Base-by-base conservation (phyloP, 345 rosid genomes). In the Syzygium jambos region DNA sequence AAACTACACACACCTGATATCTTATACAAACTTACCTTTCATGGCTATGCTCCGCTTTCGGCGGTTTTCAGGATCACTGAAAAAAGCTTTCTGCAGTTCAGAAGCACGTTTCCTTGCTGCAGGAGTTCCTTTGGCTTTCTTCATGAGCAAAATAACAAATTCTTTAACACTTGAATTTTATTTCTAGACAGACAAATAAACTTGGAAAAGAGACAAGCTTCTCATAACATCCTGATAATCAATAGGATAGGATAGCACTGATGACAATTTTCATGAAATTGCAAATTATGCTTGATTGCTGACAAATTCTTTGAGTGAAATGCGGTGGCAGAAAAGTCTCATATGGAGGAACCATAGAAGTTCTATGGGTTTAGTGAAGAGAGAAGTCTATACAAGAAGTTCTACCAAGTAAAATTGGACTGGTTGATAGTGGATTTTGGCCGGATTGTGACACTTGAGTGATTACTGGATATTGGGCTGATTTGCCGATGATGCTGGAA, bases 71-170 rank as follows among this genome's bases (percentile, higher is more conserved):
- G 97, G 98, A 78, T 97, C 86, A 54, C 98, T 94, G 87, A 97
- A 97, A 91, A 93, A 97, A 77, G 93, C 93, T 93, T 93, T 96
- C 94, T 95, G 90, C 86, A 90, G 87, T 87, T 96, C 98, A 77
- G 99, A 95, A 85, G 96, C 91, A 78, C 57, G 96, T 88, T 94
- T 96, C 93, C 98, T 94, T 30, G 98, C 98, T 65, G 97, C 96
- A 86, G 93, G 91, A 86, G 95, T 95, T 91, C 99, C 95, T 94
- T 93, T 97, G 84, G 95, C 94, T 92, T 92, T 95, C 99, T 97
- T 94, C 86, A 91, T 85, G 85, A 29, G 43, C 30, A 86, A 34
- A 38, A 9, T 73, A 51, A 85, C 19, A 85, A 59, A 77, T 51
- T 86, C 51, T 17, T n/a, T 22, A 73, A 22, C 51, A 61, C 46